Conservation (phyloP, 2,329 filamentous ascomycete genomes). For the Exophiala dermatitidis region DNA sequence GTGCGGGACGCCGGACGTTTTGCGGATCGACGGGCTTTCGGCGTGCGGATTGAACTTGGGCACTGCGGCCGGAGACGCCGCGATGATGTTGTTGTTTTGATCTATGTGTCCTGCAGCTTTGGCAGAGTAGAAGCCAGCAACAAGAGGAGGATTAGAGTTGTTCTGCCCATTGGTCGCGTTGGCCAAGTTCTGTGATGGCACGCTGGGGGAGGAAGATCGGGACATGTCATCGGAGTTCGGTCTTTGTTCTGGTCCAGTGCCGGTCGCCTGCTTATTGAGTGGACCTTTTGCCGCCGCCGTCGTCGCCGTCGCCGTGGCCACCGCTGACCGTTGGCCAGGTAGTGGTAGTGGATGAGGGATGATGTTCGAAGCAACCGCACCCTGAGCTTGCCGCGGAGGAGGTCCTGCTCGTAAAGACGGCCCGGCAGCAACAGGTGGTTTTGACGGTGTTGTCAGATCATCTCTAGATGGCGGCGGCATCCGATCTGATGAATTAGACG, state of each 20-base stretch:
- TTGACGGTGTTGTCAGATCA: slow-evolving; percentile 21
- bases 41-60: slow-evolving; percentile 65
- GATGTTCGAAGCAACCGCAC: neutral
- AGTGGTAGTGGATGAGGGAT: slow-evolving; percentile 18
- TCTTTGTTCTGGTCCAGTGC: slow-evolving; percentile 5
- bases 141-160: slow-evolving; percentile 30
- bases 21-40: slow-evolving; percentile 77
- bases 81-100: slow-evolving; percentile 42
- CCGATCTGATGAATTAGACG: slow-evolving; percentile 11
- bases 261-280: neutral
- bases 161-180: slow-evolving; percentile 4
- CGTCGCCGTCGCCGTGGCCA: neutral
- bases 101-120: slow-evolving; percentile 54
- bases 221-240: neutral
- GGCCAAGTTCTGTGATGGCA: slow-evolving; percentile 19
- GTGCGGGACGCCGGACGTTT: slow-evolving; percentile 82
- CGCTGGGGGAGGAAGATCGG: slow-evolving; percentile 21
- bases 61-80: slow-evolving; percentile 37
- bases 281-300: neutral
- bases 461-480: slow-evolving; percentile 5
- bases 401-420: neutral
- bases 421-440: slow-evolving; percentile 10
- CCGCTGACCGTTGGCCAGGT: slow-evolving; percentile 15
- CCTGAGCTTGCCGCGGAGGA: neutral
- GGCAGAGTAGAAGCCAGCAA: slow-evolving; percentile 63